Percentiles rank a stretch among this genome's conserved stretches.
These are phyloP conservation scores for Neonectria ditissima DNA, from an alignment of 2,329 filamentous ascomycete genomes.

Conservation along the genomic window DNA sequence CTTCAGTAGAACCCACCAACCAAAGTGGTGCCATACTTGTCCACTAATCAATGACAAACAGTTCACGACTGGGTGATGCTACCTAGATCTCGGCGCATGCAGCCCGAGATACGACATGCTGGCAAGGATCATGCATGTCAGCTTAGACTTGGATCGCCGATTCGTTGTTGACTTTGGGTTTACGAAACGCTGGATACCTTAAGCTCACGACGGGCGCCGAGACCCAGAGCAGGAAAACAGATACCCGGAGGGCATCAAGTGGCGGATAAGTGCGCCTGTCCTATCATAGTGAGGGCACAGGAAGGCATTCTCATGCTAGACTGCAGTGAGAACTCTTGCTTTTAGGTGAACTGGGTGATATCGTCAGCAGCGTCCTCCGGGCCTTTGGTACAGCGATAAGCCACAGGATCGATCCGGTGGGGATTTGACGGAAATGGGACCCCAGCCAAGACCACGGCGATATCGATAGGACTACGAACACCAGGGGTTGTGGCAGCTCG, in stretches of 20 bases:
- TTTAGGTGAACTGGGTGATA: not conserved
- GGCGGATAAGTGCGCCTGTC: too few species aligned
- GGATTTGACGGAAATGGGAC: constrained; percentile 6
- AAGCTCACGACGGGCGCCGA: not conserved
- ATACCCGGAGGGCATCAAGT: not conserved
- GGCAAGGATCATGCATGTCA: not conserved
- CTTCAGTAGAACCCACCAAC: not conserved
- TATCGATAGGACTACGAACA: not conserved
- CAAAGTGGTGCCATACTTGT: not conserved
- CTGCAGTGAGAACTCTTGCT: not conserved
- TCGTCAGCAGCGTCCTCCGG: not conserved
- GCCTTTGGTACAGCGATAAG: constrained; percentile 1
- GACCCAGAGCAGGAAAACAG: not conserved
- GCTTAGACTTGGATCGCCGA: not conserved
- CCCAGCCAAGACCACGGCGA: not conserved
- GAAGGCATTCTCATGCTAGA: not conserved
- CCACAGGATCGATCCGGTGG: not conserved
- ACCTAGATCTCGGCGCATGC: not conserved
- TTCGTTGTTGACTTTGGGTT: not conserved
- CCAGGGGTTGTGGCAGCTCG: not conserved
- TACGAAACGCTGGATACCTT: not conserved
- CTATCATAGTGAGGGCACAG: too few species aligned
- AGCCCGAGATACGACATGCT: not conserved
- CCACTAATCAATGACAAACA: not conserved
- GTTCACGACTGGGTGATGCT: not conserved